Conservation (phyloP, 164 flowering plant genomes). For the Warburgia ugandensis region DNA sequence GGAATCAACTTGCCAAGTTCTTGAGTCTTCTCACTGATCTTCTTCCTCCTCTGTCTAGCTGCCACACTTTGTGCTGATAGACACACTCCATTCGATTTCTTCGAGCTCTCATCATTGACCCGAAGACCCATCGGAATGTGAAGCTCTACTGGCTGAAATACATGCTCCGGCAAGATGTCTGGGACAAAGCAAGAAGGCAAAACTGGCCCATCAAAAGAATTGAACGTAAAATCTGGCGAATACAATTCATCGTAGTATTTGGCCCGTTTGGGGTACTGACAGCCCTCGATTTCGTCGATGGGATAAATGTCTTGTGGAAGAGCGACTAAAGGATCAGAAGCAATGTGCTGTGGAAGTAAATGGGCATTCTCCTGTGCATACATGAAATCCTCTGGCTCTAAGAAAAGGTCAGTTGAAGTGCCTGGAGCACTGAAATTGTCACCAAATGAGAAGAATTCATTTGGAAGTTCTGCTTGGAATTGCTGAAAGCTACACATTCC, state of each 20-base stretch:
- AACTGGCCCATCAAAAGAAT: constrained; percentile 1
- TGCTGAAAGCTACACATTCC: constrained; percentile 5
- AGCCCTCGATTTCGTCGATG: constrained; percentile 4
- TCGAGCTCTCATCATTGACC: background rate
- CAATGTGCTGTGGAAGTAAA: constrained; percentile 1
- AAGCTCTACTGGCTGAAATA: background rate
- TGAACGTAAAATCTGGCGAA: background rate
- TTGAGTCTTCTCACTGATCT: constrained; percentile 77
- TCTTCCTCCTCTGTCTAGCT: constrained; percentile 80
- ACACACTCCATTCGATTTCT: constrained; percentile 4
- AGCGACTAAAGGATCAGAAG: background rate
- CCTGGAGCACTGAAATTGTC: background rate
- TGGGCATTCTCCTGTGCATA: constrained; percentile 1
- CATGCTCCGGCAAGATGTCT: background rate
- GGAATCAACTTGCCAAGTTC: constrained; percentile 83
- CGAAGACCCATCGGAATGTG: constrained; percentile 1
- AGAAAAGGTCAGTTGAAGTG: constrained; percentile 3
- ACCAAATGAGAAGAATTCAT: constrained; percentile 6
- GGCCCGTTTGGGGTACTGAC: constrained; percentile 9
- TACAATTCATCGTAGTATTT: background rate
- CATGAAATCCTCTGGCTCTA: constrained; percentile 2
- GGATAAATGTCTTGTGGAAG: constrained; percentile 1
- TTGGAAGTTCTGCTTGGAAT: background rate
- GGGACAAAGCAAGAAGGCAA: background rate
- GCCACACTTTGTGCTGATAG: constrained; percentile 72